These are phyloP conservation scores for Diaporthe longicolla DNA, from an alignment of 2,329 filamentous ascomycete genomes.

Conservation along the genomic window DNA sequence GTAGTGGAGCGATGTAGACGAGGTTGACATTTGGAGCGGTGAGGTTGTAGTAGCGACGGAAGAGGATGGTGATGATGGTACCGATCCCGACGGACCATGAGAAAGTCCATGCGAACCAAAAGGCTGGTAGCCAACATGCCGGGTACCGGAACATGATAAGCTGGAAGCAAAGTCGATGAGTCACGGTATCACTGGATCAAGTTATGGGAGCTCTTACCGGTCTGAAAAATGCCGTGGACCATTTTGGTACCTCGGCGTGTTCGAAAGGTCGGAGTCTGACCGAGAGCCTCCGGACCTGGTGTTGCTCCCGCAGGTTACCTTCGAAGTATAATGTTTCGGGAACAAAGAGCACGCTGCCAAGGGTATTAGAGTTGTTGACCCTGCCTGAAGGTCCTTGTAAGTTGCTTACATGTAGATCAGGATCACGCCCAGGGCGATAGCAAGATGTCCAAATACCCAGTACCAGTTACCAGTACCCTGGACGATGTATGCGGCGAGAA, in stretches of 20 bases:
- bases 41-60: not conserved
- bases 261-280: not conserved
- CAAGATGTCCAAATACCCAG: conserved; percentile 4
- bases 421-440: not conserved
- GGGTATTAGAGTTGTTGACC: too few species aligned
- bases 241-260: conserved; percentile 1
- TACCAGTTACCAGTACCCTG: conserved; percentile 2
- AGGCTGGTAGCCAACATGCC: conserved; percentile 6
- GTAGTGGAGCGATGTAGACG: not conserved
- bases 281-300: not conserved
- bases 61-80: not conserved
- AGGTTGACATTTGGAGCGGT: not conserved
- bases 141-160: conserved; percentile 5
- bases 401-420: not conserved
- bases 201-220: not conserved
- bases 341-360: not conserved
- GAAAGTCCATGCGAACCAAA: conserved; percentile 18
- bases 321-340: not conserved
- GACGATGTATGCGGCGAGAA: not conserved
- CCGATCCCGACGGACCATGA: conserved; percentile 3
- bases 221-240: not conserved
- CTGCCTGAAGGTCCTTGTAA: not conserved
- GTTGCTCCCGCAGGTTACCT: not conserved
- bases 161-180: not conserved
- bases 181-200: too few species aligned